phyloP scores from a whole-genome alignment of 306 rosid species.

The Vigna nakashimae region DNA sequence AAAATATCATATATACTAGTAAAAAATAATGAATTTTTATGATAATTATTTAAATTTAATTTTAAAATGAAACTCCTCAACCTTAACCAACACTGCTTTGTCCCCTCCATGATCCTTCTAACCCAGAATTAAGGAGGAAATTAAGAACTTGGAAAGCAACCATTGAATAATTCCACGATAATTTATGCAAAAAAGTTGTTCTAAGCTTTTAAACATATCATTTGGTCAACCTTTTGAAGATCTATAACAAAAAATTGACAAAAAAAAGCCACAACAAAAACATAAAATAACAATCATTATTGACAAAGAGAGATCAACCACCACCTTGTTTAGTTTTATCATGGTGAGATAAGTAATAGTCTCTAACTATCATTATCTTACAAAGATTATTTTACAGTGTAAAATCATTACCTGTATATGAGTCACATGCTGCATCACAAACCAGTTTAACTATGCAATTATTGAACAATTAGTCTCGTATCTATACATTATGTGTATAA shows the following conservation, averaged over 20 bases:
- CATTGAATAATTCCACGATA: too few relatives aligned
- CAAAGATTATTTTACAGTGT: background rate
- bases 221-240: background rate
- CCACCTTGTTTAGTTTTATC: background rate
- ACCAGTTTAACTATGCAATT: background rate
- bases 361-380: slow-evolving; percentile 23
- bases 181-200: too few relatives aligned
- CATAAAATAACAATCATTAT: background rate
- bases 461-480: background rate
- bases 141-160: too few relatives aligned
- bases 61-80: too few relatives aligned
- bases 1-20: too few relatives aligned
- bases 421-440: background rate
- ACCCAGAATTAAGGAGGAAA: too few relatives aligned
- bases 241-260: background rate
- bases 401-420: background rate
- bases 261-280: background rate
- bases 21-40: too few relatives aligned
- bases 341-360: background rate
- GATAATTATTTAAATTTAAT: too few relatives aligned
- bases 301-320: slow-evolving; percentile 6
- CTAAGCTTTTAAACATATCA: too few relatives aligned
- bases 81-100: too few relatives aligned
- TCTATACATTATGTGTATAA: background rate
- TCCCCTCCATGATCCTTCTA: too few relatives aligned